These are phyloP conservation scores for Groenewaldozyma salmanticensis DNA, from an alignment of 805 yeast genomes.

Conservation along the genomic window DNA sequence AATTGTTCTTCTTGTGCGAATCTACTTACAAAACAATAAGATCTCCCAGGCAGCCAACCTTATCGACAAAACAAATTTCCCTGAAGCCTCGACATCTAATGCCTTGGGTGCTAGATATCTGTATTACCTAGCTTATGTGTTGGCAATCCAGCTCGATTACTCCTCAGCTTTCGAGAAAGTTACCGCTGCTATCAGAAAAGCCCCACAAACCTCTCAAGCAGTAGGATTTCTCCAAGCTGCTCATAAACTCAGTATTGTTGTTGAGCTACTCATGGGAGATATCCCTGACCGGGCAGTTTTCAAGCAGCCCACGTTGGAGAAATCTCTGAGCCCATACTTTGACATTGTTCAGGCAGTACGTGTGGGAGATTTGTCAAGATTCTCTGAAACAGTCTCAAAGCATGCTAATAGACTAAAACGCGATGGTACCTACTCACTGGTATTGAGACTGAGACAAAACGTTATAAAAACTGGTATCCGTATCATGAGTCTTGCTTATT, in stretches of 20 bases:
- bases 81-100: conserved; percentile 62
- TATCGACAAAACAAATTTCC: conserved; percentile 82
- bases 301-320: conserved; percentile 50
- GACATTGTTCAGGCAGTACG: conserved; percentile 87
- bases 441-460: conserved; percentile 84
- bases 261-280: conserved; percentile 93
- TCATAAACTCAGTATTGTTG: conserved; percentile 74
- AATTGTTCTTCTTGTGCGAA: conserved; percentile 76
- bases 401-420: conserved; percentile 52
- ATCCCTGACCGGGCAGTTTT: conserved; percentile 84
- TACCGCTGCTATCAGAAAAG: conserved; percentile 91
- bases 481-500: conserved; percentile 82
- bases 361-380: conserved; percentile 76
- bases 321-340: conserved; percentile 68
- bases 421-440: conserved; percentile 78
- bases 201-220: conserved; percentile 82
- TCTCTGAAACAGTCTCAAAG: conserved; percentile 57
- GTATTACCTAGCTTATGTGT: conserved; percentile 83
- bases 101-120: conserved; percentile 86
- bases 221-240: conserved; percentile 85
- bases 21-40: conserved; percentile 68
- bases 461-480: conserved; percentile 97
- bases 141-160: conserved; percentile 87
- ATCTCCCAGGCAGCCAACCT: conserved; percentile 81
- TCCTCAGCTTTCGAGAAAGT: conserved; percentile 82